A percentile compares a stretch with the other conserved stretches of the same genome.
Evolutionary conservation across 768 basidiomycete genomes (phyloP).

Genomic region (Suillus placidus): DNA sequence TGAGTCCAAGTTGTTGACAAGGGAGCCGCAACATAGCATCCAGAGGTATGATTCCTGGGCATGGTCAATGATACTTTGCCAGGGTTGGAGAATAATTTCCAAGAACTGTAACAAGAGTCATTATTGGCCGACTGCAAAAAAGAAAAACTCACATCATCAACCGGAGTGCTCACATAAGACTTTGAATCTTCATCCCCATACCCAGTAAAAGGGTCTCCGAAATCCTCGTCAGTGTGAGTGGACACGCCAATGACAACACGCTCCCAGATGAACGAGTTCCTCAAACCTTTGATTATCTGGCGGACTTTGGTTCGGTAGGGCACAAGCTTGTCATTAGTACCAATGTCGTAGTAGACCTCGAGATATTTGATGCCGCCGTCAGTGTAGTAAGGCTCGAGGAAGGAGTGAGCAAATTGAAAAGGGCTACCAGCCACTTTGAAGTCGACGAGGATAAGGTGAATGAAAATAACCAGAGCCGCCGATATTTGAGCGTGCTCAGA

Average conservation of each 20-base stretch:
- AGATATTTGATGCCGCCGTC: background rate
- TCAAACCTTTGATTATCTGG: background rate
- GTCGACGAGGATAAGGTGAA: background rate
- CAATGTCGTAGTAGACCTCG: background rate
- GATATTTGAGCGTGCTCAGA: background rate
- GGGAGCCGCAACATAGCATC: background rate
- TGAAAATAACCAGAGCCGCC: background rate
- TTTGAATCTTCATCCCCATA: background rate
- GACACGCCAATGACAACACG: background rate
- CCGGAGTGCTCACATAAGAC: background rate
- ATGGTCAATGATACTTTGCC: background rate
- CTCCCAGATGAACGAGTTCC: background rate
- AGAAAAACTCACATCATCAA: slow-evolving; percentile 1
- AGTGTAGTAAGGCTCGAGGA: background rate
- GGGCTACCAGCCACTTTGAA: background rate
- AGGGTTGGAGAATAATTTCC: background rate
- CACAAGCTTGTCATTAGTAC: background rate
- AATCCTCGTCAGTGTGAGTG: background rate
- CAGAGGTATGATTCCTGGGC: background rate
- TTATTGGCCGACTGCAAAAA: too few relatives aligned
- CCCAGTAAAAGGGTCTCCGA: background rate
- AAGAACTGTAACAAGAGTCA: background rate
- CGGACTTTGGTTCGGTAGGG: background rate
- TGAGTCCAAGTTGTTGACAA: background rate
- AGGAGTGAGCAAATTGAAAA: background rate